phyloP scores from a whole-genome alignment of 1,284 basidiomycete species.

The Trichosporon faecale region DNA sequence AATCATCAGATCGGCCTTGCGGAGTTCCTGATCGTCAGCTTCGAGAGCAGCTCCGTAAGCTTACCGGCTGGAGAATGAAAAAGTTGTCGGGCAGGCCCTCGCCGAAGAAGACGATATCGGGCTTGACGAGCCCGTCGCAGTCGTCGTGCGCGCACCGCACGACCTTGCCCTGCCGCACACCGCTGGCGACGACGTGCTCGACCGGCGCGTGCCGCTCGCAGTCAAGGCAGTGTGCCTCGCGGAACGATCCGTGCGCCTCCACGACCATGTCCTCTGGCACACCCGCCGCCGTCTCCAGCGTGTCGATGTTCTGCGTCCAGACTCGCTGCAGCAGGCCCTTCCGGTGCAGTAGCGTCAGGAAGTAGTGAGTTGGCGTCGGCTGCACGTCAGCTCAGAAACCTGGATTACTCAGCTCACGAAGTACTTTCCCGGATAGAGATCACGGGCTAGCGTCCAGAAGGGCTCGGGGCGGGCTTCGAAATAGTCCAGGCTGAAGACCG shows the following conservation, averaged over 20 bases:
- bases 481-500: constrained; percentile 57
- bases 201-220: constrained; percentile 61
- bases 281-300: constrained; percentile 80
- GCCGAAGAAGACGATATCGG: constrained; percentile 94
- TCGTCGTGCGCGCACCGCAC: constrained; percentile 57
- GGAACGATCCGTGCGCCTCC: constrained; percentile 93
- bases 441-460: constrained; percentile 84
- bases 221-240: constrained; percentile 71
- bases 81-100: constrained; percentile 58
- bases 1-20: constrained; percentile 75
- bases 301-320: constrained; percentile 66
- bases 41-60: background rate
- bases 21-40: constrained; percentile 16
- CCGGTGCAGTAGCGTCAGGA: constrained; percentile 58
- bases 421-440: constrained; percentile 67
- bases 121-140: constrained; percentile 76
- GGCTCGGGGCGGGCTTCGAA: constrained; percentile 50
- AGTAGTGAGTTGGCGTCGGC: constrained; percentile 86
- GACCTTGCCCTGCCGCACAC: constrained; percentile 61
- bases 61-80: constrained; percentile 42
- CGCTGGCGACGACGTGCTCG: constrained; percentile 64
- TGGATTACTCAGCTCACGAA: constrained; percentile 27
- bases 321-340: constrained; percentile 42
- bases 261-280: constrained; percentile 71
- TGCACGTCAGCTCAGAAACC: constrained; percentile 57